Percentiles rank a stretch among this genome's conserved stretches.
phyloP scores from a whole-genome alignment of 106 monocot genomes.

The Apostasia ramifera region DNA sequence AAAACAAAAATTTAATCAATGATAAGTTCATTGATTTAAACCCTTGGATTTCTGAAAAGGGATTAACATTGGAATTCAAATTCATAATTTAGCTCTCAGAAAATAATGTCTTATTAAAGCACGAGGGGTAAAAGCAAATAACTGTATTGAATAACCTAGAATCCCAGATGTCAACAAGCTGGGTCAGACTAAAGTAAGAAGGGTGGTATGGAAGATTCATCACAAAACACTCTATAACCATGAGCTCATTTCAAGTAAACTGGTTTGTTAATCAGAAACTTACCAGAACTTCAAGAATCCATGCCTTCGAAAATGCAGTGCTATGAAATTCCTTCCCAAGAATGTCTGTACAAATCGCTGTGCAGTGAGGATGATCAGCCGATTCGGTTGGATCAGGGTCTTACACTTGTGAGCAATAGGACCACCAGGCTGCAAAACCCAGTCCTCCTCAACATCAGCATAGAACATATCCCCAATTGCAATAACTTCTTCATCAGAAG shows the following conservation, averaged over 20 bases:
- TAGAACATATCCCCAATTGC: slow-evolving; percentile 95
- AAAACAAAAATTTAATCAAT: neutral
- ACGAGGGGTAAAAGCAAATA: too few relatives aligned
- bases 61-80: too few relatives aligned
- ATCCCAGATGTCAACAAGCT: too few relatives aligned
- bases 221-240: too few relatives aligned
- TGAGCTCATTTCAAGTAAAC: too few relatives aligned
- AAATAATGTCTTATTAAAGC: too few relatives aligned
- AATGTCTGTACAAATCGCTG: slow-evolving; percentile 95
- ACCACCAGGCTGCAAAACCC: slow-evolving; percentile 91
- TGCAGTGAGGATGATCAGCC: slow-evolving; percentile 68
- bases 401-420: slow-evolving; percentile 81
- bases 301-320: slow-evolving; percentile 93
- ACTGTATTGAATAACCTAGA: too few relatives aligned
- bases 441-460: slow-evolving; percentile 92
- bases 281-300: slow-evolving; percentile 98
- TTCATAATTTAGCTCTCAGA: too few relatives aligned
- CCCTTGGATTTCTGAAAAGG: too few relatives aligned
- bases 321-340: slow-evolving; percentile 82
- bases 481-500: slow-evolving; percentile 76
- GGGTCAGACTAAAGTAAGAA: too few relatives aligned
- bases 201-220: too few relatives aligned
- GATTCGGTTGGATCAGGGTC: slow-evolving; percentile 69
- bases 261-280: neutral
- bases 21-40: too few relatives aligned